Conservation (phyloP, 805 yeast genomes). For the Saccharomycopsis oosterbeekiorum region DNA sequence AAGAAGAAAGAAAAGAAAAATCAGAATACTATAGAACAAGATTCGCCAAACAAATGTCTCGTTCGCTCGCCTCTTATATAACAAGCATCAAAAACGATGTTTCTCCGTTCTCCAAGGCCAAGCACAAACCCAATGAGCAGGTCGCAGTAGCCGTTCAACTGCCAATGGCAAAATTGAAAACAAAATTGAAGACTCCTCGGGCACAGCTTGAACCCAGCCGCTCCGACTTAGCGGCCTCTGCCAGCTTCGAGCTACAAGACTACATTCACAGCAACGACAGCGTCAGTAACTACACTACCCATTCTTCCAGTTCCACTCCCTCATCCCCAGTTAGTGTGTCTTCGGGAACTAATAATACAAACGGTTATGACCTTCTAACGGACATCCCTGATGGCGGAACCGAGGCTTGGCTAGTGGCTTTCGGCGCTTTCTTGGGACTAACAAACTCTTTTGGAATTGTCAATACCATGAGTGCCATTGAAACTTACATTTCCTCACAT, state of each 20-base stretch:
- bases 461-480: slow-evolving; percentile 58
- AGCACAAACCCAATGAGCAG: neutral
- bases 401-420: slow-evolving; percentile 43
- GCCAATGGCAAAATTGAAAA: neutral
- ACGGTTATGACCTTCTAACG: neutral
- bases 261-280: neutral
- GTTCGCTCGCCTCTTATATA: neutral
- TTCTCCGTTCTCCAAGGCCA: neutral
- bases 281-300: neutral
- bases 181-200: neutral
- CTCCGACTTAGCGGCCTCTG: neutral
- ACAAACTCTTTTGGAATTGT: slow-evolving; percentile 52
- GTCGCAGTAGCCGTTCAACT: neutral
- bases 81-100: neutral
- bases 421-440: slow-evolving; percentile 52
- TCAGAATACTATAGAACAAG: no score
- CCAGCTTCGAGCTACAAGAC: neutral
- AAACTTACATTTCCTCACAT: slow-evolving; percentile 48
- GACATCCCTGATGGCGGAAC: slow-evolving; percentile 49
- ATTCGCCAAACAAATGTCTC: neutral
- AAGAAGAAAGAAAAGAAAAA: no score
- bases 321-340: neutral
- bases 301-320: neutral
- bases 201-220: neutral
- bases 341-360: neutral